Evolutionary conservation across 768 basidiomycete species (phyloP).

Genomic region (Dacryopinax primogenitus): DNA sequence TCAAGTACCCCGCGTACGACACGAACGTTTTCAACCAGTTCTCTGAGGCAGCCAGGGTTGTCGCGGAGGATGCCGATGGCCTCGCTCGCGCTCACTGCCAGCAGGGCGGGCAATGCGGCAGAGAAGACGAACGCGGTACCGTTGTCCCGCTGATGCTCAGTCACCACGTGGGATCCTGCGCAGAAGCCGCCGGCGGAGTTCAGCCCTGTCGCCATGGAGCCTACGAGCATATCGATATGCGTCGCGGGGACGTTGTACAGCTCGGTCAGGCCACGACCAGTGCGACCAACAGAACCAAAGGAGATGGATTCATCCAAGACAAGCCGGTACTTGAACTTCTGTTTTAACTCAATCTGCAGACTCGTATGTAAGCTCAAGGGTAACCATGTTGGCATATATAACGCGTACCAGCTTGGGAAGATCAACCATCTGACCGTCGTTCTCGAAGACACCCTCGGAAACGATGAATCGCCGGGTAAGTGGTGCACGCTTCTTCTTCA

Average conservation of each 20-base stretch:
- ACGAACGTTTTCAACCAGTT: conserved; percentile 69
- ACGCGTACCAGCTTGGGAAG: conserved; percentile 72
- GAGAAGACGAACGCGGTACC: conserved; percentile 93
- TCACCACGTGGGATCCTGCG: conserved; percentile 67
- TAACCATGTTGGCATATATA: background rate
- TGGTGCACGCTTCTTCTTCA: conserved; percentile 65
- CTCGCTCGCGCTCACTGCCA: conserved; percentile 77
- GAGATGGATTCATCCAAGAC: conserved; percentile 90
- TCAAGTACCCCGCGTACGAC: conserved; percentile 70
- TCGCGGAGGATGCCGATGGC: conserved; percentile 67
- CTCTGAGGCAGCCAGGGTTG: conserved; percentile 58
- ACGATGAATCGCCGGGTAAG: conserved; percentile 89
- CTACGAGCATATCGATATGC: conserved; percentile 91
- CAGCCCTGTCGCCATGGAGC: conserved; percentile 74
- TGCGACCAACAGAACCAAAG: conserved; percentile 83
- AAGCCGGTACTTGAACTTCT: conserved; percentile 89
- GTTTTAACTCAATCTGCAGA: conserved; percentile 76
- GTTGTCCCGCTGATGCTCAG: conserved; percentile 95
- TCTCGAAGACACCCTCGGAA: conserved; percentile 93
- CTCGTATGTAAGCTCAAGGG: background rate
- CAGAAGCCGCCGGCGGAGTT: conserved; percentile 88
- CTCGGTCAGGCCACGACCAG: conserved; percentile 90
- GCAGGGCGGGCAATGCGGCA: conserved; percentile 80
- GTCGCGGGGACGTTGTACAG: conserved; percentile 82
- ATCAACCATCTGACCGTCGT: conserved; percentile 84